Conservation (phyloP, 2,329 filamentous ascomycete genomes). For the Atkinsonella hypoxylon region DNA sequence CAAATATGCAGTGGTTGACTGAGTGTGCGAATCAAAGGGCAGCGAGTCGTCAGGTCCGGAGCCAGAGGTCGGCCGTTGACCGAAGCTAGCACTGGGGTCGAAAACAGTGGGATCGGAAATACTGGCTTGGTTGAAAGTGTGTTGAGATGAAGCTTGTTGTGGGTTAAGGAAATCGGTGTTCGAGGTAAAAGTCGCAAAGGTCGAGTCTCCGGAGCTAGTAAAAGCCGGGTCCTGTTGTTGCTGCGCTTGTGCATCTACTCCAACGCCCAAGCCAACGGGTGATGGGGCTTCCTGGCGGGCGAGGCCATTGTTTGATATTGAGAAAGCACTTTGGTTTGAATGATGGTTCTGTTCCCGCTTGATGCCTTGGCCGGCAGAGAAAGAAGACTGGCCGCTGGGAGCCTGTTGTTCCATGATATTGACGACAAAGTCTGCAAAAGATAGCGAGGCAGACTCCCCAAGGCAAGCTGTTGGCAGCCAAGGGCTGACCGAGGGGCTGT, state of each 20-base stretch:
- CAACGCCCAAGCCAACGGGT: constrained; percentile 45
- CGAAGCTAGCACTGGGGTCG: constrained; percentile 31
- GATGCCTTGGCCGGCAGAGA: constrained; percentile 27
- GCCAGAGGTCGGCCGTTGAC: constrained; percentile 26
- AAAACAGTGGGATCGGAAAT: constrained; percentile 26
- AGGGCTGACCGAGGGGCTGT: constrained; percentile 20
- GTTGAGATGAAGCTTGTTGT: constrained; percentile 27
- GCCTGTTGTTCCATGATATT: constrained; percentile 30
- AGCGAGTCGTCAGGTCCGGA: constrained; percentile 24
- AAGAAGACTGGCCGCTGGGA: constrained; percentile 47
- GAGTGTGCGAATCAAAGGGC: constrained; percentile 30
- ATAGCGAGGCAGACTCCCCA: constrained; percentile 30
- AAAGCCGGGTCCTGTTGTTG: constrained; percentile 25
- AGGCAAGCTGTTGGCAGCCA: constrained; percentile 33
- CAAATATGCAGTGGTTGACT: constrained; percentile 29
- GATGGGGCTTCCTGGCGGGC: constrained; percentile 27
- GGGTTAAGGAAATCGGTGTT: constrained; percentile 37
- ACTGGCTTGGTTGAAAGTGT: constrained; percentile 17
- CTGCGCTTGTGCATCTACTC: constrained; percentile 36
- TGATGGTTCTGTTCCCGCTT: constrained; percentile 40
- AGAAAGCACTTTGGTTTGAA: constrained; percentile 55
- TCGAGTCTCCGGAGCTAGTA: constrained; percentile 15
- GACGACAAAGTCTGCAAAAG: constrained; percentile 4
- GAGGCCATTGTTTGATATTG: constrained; percentile 48
- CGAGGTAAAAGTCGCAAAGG: constrained; percentile 33